Percentiles rank a stretch among this genome's conserved stretches.
Evolutionary conservation across 495 filamentous ascomycete genomes (phyloP).

Genomic region (Xylaria acuta): DNA sequence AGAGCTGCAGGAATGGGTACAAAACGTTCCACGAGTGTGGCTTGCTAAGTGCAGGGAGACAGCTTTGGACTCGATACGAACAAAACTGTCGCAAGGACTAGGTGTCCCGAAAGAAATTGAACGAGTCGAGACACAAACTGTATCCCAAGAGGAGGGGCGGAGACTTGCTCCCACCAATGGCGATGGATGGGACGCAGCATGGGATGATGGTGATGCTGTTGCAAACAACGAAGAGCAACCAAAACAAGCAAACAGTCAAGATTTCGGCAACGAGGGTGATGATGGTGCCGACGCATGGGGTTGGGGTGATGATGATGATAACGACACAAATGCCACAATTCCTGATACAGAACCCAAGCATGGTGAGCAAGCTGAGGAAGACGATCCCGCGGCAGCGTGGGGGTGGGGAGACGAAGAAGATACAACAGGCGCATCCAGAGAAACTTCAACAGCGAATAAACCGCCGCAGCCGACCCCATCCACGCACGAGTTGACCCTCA

Average conservation of each 20-base stretch:
- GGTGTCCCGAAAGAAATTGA: constrained; percentile 72
- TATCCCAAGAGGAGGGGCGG: constrained; percentile 70
- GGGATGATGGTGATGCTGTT: constrained; percentile 66
- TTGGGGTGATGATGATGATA: constrained; percentile 40
- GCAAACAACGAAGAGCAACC: constrained; percentile 50
- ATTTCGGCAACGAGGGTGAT: constrained; percentile 35
- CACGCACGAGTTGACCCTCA: constrained; percentile 69
- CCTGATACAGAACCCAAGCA: constrained; percentile 18
- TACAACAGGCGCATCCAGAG: constrained; percentile 32
- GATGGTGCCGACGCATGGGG: constrained; percentile 42
- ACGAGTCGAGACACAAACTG: constrained; percentile 79
- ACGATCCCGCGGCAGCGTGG: constrained; percentile 63
- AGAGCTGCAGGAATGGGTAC: constrained; percentile 79
- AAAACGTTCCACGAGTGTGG: constrained; percentile 81
- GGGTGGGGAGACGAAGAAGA: constrained; percentile 64
- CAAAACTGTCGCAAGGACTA: constrained; percentile 67
- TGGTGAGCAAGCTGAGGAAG: constrained; percentile 39
- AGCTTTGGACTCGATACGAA: constrained; percentile 74
- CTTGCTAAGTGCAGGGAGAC: constrained; percentile 80
- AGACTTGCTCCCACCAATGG: constrained; percentile 57
- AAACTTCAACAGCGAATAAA: background rate
- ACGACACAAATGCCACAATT: constrained; percentile 25
- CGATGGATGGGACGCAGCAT: constrained; percentile 66
- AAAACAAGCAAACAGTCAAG: constrained; percentile 30
- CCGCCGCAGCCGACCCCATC: background rate